These are phyloP conservation scores for Coniochaeta sp. DNA, from an alignment of 2,329 filamentous ascomycete species.

Conservation along the genomic window DNA sequence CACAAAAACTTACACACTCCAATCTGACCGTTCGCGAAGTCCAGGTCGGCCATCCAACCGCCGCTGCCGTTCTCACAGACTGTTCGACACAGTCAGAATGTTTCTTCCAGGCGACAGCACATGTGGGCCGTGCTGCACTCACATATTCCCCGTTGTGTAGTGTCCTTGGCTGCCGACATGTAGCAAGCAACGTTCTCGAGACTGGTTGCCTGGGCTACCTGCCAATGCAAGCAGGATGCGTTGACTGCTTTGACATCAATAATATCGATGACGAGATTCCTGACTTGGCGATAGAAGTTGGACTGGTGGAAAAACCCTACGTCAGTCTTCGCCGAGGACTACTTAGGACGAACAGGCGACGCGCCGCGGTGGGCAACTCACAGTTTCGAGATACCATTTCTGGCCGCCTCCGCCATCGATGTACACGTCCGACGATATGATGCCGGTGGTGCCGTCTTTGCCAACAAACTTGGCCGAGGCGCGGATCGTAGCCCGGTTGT, in stretches of 20 bases:
- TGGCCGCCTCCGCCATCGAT: not conserved
- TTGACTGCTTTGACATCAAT: conserved; percentile 20
- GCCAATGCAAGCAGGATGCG: conserved; percentile 50
- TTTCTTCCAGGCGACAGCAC: too few relatives aligned
- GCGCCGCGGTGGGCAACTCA: conserved; percentile 52
- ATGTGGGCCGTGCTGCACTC: conserved; percentile 5
- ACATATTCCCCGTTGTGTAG: conserved; percentile 12
- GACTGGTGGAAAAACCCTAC: conserved; percentile 32
- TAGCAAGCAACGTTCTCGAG: conserved; percentile 41
- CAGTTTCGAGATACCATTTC: conserved; percentile 36
- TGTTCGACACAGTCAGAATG: too few relatives aligned
- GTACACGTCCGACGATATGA: conserved; percentile 1
- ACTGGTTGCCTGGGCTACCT: conserved; percentile 51
- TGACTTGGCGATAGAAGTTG: conserved; percentile 57
- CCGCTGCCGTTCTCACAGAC: conserved; percentile 24
- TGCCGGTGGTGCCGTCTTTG: not conserved
- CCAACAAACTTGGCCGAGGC: conserved; percentile 22
- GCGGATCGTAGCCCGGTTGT: conserved; percentile 1
- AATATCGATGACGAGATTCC: conserved; percentile 56
- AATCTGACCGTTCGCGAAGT: conserved; percentile 48
- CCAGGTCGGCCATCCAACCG: conserved; percentile 24
- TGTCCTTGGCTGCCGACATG: conserved; percentile 14
- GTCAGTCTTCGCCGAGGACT: conserved; percentile 7
- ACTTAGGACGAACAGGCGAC: conserved; percentile 16
- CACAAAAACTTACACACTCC: conserved; percentile 33